These are phyloP conservation scores for Scalesia atractyloides DNA, from an alignment of 129 eudicot species.

Conservation along the genomic window DNA sequence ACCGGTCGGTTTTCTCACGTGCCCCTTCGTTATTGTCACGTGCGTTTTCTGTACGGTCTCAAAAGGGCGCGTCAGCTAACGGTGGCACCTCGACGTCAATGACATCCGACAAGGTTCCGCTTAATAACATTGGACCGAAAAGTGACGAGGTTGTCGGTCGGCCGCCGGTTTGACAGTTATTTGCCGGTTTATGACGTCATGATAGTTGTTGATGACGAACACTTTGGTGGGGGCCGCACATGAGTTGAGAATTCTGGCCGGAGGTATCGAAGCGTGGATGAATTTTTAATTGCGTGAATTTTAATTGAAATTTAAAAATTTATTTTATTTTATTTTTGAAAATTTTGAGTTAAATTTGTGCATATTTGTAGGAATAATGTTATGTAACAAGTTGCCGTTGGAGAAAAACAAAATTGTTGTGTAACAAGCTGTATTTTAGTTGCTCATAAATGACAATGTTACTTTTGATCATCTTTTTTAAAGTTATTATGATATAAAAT, in stretches of 20 bases:
- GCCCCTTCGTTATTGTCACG: constrained; percentile 59
- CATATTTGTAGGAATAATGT: background rate
- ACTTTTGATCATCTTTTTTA: background rate
- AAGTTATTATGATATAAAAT: background rate
- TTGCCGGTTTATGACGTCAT: constrained; percentile 15
- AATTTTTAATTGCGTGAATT: background rate
- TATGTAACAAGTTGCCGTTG: too few relatives aligned
- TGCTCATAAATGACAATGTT: background rate
- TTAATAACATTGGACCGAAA: constrained; percentile 49
- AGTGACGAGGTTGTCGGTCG: constrained; percentile 52
- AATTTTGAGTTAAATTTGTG: background rate
- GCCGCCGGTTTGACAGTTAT: constrained; percentile 51
- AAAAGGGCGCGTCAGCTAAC: constrained; percentile 49
- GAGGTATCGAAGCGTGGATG: background rate
- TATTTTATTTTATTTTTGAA: background rate
- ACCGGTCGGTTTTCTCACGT: constrained; percentile 60
- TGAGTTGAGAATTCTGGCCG: background rate
- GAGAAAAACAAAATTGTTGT: too few relatives aligned
- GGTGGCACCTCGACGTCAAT: constrained; percentile 46
- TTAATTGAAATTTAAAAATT: background rate
- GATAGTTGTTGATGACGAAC: background rate
- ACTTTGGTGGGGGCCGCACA: background rate
- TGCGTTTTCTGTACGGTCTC: constrained; percentile 59
- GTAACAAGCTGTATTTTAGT: background rate
- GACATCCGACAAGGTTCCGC: constrained; percentile 35